These are phyloP conservation scores for Dovyalis caffra DNA, from an alignment of 345 rosid genomes.

Conservation along the genomic window DNA sequence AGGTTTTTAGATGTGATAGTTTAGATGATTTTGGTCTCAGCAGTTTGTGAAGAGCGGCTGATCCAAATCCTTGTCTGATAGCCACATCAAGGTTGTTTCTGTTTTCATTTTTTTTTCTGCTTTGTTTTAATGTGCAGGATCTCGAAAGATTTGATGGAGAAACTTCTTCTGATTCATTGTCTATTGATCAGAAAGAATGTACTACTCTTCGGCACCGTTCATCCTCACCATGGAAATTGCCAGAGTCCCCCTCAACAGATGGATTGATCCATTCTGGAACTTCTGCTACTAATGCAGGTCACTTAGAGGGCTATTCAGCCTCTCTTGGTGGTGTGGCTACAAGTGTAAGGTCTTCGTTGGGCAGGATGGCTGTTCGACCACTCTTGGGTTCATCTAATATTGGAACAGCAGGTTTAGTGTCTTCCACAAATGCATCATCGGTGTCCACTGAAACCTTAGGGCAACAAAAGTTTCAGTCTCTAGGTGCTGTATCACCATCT, in stretches of 20 bases:
- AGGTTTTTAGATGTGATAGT: background rate
- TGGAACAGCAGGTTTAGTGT: constrained; percentile 41
- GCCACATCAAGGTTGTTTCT: background rate
- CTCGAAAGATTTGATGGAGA: constrained; percentile 50
- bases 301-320: constrained; percentile 50
- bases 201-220: constrained; percentile 35
- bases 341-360: constrained; percentile 38
- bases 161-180: constrained; percentile 39
- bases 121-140: constrained; percentile 47
- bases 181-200: constrained; percentile 58
- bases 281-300: constrained; percentile 26
- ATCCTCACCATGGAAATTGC: constrained; percentile 39
- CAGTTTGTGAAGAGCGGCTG: background rate
- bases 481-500: constrained; percentile 40
- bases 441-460: constrained; percentile 46
- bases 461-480: constrained; percentile 43
- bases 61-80: background rate
- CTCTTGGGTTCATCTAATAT: constrained; percentile 35
- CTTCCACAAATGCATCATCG: constrained; percentile 37
- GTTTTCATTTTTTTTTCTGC: background rate
- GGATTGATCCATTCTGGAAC: constrained; percentile 31
- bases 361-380: constrained; percentile 46
- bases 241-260: constrained; percentile 39
- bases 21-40: background rate
- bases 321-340: constrained; percentile 34